Percentiles rank a stretch among this genome's conserved stretches.
Evolutionary conservation across 2,329 filamentous ascomycete species (phyloP).

Genomic region (Xylaria sp.): DNA sequence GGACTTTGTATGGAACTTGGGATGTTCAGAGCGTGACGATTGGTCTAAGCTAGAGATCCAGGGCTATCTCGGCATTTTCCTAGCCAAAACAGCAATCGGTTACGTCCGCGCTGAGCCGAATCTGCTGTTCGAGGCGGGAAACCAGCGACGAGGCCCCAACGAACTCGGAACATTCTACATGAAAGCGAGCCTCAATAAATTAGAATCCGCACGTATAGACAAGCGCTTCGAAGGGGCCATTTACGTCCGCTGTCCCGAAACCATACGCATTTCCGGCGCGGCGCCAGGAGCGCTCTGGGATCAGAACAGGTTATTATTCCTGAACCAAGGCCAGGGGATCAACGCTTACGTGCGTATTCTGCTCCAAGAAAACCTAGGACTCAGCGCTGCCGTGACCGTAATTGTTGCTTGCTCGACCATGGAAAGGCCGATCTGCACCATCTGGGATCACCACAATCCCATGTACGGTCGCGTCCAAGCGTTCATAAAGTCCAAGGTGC

Average conservation of each 20-base stretch:
- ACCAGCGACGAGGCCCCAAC: background rate
- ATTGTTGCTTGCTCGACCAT: conserved; percentile 3
- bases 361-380: background rate
- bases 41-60: background rate
- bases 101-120: conserved; percentile 3
- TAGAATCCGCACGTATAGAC: background rate
- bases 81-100: background rate
- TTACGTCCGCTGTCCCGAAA: background rate
- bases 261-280: background rate
- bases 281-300: conserved; percentile 7
- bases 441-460: background rate
- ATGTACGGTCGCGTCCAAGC: background rate
- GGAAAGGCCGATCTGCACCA: background rate
- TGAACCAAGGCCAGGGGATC: conserved; percentile 7
- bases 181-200: background rate
- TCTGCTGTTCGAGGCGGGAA: background rate
- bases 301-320: background rate
- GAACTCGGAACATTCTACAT: conserved; percentile 2
- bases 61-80: conserved; percentile 5
- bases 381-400: background rate
- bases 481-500: background rate
- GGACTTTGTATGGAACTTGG: background rate
- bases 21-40: background rate
- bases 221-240: background rate
- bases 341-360: background rate